A percentile compares a stretch with the other conserved stretches of the same genome.
Conservation (phyloP, 2,329 filamentous ascomycete genomes). For the Penicillium sclerotigenum region DNA sequence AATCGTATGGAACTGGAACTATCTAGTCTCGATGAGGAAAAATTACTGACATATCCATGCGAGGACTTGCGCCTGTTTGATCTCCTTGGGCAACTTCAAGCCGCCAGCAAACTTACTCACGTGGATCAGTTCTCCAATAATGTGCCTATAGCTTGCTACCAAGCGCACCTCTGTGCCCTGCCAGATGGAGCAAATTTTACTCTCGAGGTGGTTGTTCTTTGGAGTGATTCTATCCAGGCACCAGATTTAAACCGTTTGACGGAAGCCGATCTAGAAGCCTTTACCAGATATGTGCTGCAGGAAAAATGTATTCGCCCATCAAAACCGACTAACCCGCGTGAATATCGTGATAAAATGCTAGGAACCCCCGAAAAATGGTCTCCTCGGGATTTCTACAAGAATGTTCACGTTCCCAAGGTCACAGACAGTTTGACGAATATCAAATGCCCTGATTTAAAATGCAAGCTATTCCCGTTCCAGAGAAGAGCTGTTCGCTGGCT, state of each 20-base stretch:
- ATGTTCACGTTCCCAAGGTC: slow-evolving; percentile 45
- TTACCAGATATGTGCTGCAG: slow-evolving; percentile 31
- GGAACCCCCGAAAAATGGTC: slow-evolving; percentile 25
- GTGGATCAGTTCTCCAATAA: slow-evolving; percentile 27
- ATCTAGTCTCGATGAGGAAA: slow-evolving; percentile 12
- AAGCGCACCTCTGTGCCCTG: slow-evolving; percentile 24
- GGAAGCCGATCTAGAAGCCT: slow-evolving; percentile 18
- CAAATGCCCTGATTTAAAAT: slow-evolving; percentile 35
- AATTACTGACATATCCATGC: slow-evolving; percentile 21
- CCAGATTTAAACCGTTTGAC: slow-evolving; percentile 20
- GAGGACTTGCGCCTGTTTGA: slow-evolving; percentile 14
- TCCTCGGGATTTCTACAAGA: slow-evolving; percentile 47
- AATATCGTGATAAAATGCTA: slow-evolving; percentile 13
- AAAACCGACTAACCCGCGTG: neutral
- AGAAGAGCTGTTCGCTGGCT: slow-evolving; percentile 48
- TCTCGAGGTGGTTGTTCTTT: slow-evolving; percentile 34
- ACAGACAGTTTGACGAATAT: slow-evolving; percentile 34
- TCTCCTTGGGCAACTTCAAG: slow-evolving; percentile 25
- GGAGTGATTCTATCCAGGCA: slow-evolving; percentile 35
- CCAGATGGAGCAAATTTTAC: slow-evolving; percentile 21
- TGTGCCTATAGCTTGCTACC: slow-evolving; percentile 30
- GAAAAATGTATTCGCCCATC: slow-evolving; percentile 13
- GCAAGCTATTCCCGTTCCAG: slow-evolving; percentile 49
- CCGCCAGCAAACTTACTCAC: slow-evolving; percentile 20
- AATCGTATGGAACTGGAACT: slow-evolving; percentile 23